Evolutionary conservation across 805 yeast genomes (phyloP), one percentile per base, ranked within the genome.

Genomic region (Pichia nakasei): DNA sequence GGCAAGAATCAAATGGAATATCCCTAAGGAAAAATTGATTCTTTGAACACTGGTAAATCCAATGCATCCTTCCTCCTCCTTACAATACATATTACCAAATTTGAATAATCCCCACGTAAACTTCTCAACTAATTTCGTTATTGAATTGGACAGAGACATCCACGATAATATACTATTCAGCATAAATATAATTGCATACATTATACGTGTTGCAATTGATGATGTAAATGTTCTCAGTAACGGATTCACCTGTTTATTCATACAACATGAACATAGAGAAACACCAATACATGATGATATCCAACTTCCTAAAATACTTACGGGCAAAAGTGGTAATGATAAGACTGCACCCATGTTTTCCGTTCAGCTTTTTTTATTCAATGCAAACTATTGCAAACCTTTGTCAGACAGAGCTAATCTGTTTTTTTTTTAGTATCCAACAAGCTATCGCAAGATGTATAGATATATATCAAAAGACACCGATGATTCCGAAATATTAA

Each of bases 41-140:
- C 97, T 68, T 60, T 93, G 94, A n/a, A 93, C 97, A 5, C 95
- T 89, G 15, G 87, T 85, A 63, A 91, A 93, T 38, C 97, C 95
- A 38, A 69, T 69, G 61, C 96, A 88, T 53, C 85, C 85, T 45
- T 84, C 82, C 13, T 93, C 95, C 32, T 45, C 47, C 37, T 80
- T 78, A 64, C 98, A 91, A 35, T 76, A 65, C 11, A 50, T 51
- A 48, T 58, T 59, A 9, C 67, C 79, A 49, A 72, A 72, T 53
- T 80, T 81, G 56, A 85, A 76, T 46, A 74, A 69, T 13, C 86
- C 87, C 64, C 80, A 73, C 0, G 86, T 72, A 8, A 87, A 69
- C 46, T 73, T 74, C 48, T 83, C 93, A 9, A 93, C 78, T 64
- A 84, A 76, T 46, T 77, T 70, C 18, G 82, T 73, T 5, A 91